Evolutionary conservation across 345 rosid species (phyloP).

Genomic region (Erucastrum elatum): DNA sequence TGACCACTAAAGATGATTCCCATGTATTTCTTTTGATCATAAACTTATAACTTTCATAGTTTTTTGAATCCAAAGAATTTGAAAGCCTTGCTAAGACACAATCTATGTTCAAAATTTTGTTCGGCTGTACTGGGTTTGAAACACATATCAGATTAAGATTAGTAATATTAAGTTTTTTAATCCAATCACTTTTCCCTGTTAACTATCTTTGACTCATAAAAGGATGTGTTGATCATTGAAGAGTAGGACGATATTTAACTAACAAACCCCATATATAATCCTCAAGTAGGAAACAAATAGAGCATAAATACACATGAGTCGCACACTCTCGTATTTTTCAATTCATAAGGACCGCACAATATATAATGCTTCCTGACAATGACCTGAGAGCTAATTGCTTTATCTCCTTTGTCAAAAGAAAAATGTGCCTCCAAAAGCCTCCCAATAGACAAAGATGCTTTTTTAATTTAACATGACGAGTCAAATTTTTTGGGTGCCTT

Average conservation of each 20-base stretch:
- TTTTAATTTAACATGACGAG: background rate
- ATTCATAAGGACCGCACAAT: background rate
- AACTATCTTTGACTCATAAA: background rate
- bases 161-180: background rate
- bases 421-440: background rate
- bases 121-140: background rate
- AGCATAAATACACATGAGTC: background rate
- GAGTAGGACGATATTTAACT: background rate
- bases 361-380: background rate
- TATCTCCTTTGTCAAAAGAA: background rate
- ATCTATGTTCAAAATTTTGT: background rate
- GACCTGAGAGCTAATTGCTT: background rate
- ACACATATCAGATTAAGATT: background rate
- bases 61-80: background rate
- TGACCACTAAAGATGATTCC: background rate
- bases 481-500: conserved; percentile 19
- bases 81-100: background rate
- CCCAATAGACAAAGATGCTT: background rate
- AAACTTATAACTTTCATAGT: too few species aligned
- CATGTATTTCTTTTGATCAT: too few species aligned
- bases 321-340: background rate
- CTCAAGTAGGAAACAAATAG: background rate
- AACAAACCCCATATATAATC: background rate
- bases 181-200: background rate
- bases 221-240: background rate